These are phyloP conservation scores for Phylloporus scabripes DNA, from an alignment of 768 basidiomycete genomes.

Conservation along the genomic window DNA sequence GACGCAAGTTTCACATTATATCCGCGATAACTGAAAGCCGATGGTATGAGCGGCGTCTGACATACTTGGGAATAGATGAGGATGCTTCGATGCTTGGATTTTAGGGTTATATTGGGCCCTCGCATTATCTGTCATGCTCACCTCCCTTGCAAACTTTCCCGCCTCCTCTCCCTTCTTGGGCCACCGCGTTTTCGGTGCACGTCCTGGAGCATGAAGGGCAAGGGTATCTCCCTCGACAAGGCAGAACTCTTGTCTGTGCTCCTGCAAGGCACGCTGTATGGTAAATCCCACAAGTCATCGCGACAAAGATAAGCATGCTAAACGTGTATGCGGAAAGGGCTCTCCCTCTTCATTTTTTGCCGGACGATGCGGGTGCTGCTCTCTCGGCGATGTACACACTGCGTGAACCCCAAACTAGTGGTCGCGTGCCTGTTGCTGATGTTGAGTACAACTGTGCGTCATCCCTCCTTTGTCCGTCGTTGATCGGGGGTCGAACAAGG, in stretches of 20 bases:
- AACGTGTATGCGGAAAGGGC: conserved; percentile 19
- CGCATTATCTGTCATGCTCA: background rate
- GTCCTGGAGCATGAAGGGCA: background rate
- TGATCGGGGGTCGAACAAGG: background rate
- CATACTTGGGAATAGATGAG: background rate
- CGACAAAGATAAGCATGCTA: background rate
- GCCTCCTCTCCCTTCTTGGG: background rate
- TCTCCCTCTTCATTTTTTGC: conserved; percentile 34
- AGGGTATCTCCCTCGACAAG: conserved; percentile 13
- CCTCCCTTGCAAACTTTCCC: background rate
- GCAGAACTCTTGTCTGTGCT: conserved; percentile 18
- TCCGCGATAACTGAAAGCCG: background rate
- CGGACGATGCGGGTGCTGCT: conserved; percentile 25
- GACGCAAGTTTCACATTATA: background rate
- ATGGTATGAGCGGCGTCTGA: no score
- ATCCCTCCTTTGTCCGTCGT: background rate
- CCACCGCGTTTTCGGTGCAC: background rate
- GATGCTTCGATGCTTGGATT: background rate
- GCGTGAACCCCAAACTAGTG: conserved; percentile 16
- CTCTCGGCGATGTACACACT: background rate
- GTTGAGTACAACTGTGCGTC: conserved; percentile 29
- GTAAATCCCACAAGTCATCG: conserved; percentile 1
- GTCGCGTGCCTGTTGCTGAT: conserved; percentile 25
- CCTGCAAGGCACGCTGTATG: conserved; percentile 19
- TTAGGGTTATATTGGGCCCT: background rate